Percentiles rank a stretch among this genome's conserved stretches.
These are phyloP conservation scores for Mrakia blollopis DNA, from an alignment of 768 basidiomycete species.

Conservation along the genomic window DNA sequence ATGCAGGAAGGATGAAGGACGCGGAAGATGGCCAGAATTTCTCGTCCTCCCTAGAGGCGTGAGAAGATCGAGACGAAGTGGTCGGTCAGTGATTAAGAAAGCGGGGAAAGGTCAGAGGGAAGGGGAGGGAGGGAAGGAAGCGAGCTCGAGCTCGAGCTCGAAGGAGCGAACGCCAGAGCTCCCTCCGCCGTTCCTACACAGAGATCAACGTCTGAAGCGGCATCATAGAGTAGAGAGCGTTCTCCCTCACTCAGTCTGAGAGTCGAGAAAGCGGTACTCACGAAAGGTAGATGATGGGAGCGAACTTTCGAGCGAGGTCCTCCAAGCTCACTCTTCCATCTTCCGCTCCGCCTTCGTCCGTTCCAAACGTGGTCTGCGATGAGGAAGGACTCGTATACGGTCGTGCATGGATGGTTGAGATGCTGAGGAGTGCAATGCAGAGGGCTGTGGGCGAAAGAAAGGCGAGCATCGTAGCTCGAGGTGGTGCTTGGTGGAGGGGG, in stretches of 20 bases:
- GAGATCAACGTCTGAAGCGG: background rate
- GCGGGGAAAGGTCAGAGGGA: background rate
- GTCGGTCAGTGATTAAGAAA: background rate
- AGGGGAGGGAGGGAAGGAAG: background rate
- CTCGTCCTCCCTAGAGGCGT: background rate
- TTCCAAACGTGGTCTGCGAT: background rate
- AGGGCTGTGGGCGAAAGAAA: no score
- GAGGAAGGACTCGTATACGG: background rate
- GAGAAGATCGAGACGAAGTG: background rate
- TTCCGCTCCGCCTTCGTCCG: background rate
- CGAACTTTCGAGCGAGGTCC: slow-evolving; percentile 6
- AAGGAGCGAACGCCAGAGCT: background rate
- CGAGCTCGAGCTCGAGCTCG: background rate
- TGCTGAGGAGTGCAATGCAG: no score
- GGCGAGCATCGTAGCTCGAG: no score
- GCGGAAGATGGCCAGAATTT: slow-evolving; percentile 2
- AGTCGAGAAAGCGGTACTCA: background rate
- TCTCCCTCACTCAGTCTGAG: background rate
- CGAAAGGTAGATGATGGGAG: slow-evolving; percentile 24
- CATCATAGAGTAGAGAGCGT: background rate
- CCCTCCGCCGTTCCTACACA: background rate
- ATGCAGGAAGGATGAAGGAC: background rate
- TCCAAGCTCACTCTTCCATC: background rate
- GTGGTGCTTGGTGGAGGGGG: no score
- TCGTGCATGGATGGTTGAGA: background rate